Base-by-base conservation (phyloP, 2,329 filamentous ascomycete genomes). In the Xylaria sp. region DNA sequence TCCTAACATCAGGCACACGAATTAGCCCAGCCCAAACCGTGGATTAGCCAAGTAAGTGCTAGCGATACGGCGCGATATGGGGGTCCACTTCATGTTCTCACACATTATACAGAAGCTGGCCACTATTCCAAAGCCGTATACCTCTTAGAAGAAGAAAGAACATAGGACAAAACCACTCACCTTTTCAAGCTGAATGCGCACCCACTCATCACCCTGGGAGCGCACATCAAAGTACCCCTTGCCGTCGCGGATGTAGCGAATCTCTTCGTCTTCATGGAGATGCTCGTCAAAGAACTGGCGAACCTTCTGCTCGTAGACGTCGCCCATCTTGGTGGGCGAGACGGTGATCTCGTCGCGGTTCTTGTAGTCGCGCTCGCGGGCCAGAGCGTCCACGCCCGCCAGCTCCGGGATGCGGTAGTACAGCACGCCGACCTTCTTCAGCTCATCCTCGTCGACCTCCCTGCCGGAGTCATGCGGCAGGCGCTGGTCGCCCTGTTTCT, bases 191-290 rank as follows among this genome's bases (percentile, higher is more conserved):
- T 83, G 81, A 65, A 99, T 93, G 62, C 95, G 83, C 61, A 99
- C 87, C 95, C 95, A 99, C 68, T 91, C 87, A 73, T 98, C 94
- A 19, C 85, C 86, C 76, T 90, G 83, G 73, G 87, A 89, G 51
- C 95, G 83, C 2, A 99, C 94, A 78, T 99, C 95, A 75, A 99
- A 99, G 77, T 91, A 99, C 0, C 95, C 95, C 58, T 87, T 85
- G 0, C 95, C 95, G 64, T 90, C 94, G 33, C 92, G 83, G 69
- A 99, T 94, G 74, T 97, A 99, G 50, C 95, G 84, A 69, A 99
- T 99, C 84, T 99, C 95, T 80, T 99, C 95, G 71, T 99, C 95
- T 81, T 99, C 95, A 76, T 99, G 95, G 72, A 99, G 78, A 77
- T 99, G 95, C 83, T 99, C 95, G 71, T 91, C 77, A 81, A 98